phyloP scores from a whole-genome alignment of 805 yeast species.

The Yarrowia sp. region DNA sequence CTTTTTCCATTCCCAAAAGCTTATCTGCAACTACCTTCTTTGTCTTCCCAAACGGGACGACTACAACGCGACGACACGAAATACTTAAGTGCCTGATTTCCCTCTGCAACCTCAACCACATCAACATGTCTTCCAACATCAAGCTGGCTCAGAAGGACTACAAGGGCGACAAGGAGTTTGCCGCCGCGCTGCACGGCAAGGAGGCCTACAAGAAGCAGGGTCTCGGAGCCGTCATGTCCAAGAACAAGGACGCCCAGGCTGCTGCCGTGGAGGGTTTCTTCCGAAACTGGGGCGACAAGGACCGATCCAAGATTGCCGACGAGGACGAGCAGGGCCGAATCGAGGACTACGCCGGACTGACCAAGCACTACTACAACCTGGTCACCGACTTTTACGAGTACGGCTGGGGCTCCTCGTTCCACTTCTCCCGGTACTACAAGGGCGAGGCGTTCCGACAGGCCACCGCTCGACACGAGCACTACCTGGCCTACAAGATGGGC shows the following conservation, averaged over 20 bases:
- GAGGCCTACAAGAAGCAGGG: constrained; percentile 70
- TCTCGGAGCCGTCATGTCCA: constrained; percentile 73
- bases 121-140: constrained; percentile 41
- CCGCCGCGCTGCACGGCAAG: constrained; percentile 86
- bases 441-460: constrained; percentile 96
- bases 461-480: constrained; percentile 94
- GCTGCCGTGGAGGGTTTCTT: constrained; percentile 89
- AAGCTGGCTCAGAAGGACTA: constrained; percentile 63
- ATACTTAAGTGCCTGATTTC: background rate
- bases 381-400: constrained; percentile 98
- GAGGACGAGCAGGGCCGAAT: constrained; percentile 62
- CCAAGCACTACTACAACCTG: constrained; percentile 94
- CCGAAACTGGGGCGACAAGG: constrained; percentile 97
- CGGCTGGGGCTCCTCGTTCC: constrained; percentile 99
- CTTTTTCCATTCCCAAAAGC: background rate
- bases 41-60: constrained; percentile 7
- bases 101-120: background rate
- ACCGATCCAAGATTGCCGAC: constrained; percentile 65
- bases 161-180: constrained; percentile 71
- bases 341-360: constrained; percentile 85
- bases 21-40: background rate
- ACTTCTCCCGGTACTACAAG: constrained; percentile 89
- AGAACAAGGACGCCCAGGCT: constrained; percentile 78
- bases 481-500: constrained; percentile 84
- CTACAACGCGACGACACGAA: constrained; percentile 15